Conservation (phyloP, 805 yeast genomes). For the Metschnikowia chrysomelidarum region DNA sequence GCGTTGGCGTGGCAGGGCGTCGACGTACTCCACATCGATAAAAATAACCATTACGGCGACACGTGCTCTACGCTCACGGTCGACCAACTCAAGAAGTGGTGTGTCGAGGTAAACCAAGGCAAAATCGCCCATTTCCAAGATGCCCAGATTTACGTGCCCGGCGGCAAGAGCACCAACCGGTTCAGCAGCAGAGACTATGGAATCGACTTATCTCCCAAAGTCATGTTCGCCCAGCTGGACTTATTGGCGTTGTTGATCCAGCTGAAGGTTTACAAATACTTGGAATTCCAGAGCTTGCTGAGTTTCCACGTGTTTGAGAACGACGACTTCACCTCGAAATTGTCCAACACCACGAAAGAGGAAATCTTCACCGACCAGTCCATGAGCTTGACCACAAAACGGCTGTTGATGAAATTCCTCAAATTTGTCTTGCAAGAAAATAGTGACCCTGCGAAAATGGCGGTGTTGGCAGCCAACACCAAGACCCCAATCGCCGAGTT, state of each 20-base stretch:
- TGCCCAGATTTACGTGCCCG: slow-evolving; percentile 79
- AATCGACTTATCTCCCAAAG: slow-evolving; percentile 81
- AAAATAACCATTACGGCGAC: slow-evolving; percentile 86
- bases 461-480: slow-evolving; percentile 55
- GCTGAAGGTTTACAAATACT: slow-evolving; percentile 83
- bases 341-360: slow-evolving; percentile 77
- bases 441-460: slow-evolving; percentile 60
- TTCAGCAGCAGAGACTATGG: slow-evolving; percentile 75
- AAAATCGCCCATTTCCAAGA: slow-evolving; percentile 50
- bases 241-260: slow-evolving; percentile 73
- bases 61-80: slow-evolving; percentile 80
- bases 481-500: slow-evolving; percentile 58
- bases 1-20: slow-evolving; percentile 98
- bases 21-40: slow-evolving; percentile 86
- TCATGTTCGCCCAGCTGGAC: slow-evolving; percentile 89
- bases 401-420: slow-evolving; percentile 86
- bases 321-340: slow-evolving; percentile 77
- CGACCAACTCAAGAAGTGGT: slow-evolving; percentile 86
- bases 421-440: slow-evolving; percentile 67
- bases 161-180: slow-evolving; percentile 45
- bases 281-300: slow-evolving; percentile 87
- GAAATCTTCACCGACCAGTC: slow-evolving; percentile 91
- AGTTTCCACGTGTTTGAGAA: slow-evolving; percentile 93
- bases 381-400: slow-evolving; percentile 68
- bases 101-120: slow-evolving; percentile 59